A percentile compares a stretch with the other conserved stretches of the same genome.
Conservation (phyloP, 331 rosid species). For the Malus hybrid region DNA sequence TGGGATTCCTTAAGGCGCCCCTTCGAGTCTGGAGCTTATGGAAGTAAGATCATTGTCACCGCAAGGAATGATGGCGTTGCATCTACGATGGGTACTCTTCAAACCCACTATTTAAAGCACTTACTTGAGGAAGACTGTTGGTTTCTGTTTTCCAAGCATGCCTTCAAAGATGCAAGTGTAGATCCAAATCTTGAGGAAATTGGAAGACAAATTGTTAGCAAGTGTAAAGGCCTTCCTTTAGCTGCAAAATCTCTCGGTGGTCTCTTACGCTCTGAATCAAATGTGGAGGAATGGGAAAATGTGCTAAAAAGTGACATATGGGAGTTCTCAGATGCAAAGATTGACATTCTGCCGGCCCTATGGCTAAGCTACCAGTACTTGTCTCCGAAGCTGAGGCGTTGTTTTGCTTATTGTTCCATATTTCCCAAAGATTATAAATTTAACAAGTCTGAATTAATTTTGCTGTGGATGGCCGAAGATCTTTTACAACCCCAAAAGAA, state of each 20-base stretch:
- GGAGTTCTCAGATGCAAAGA: background rate
- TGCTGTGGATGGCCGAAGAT: background rate
- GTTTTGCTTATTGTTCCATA: background rate
- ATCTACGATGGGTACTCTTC: background rate
- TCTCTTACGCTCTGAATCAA: background rate
- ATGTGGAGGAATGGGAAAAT: background rate
- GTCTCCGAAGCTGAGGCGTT: background rate
- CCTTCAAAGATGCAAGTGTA: background rate
- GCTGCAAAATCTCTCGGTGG: background rate
- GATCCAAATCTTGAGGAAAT: slow-evolving; percentile 4
- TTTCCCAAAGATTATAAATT: background rate
- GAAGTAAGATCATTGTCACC: background rate
- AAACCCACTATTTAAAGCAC: background rate
- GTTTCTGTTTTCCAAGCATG: slow-evolving; percentile 14
- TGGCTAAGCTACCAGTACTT: background rate
- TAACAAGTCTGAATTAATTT: background rate
- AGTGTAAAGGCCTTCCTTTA: background rate
- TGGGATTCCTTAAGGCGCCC: background rate
- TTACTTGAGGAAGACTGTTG: background rate
- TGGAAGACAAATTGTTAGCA: background rate
- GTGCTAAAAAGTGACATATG: background rate
- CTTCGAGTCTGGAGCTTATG: background rate
- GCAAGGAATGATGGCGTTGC: background rate
- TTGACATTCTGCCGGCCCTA: background rate
- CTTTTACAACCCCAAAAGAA: background rate